A percentile compares a stretch with the other conserved stretches of the same genome.
Conservation (phyloP, 2,329 filamentous ascomycete genomes). For the Alternaria sp. region DNA sequence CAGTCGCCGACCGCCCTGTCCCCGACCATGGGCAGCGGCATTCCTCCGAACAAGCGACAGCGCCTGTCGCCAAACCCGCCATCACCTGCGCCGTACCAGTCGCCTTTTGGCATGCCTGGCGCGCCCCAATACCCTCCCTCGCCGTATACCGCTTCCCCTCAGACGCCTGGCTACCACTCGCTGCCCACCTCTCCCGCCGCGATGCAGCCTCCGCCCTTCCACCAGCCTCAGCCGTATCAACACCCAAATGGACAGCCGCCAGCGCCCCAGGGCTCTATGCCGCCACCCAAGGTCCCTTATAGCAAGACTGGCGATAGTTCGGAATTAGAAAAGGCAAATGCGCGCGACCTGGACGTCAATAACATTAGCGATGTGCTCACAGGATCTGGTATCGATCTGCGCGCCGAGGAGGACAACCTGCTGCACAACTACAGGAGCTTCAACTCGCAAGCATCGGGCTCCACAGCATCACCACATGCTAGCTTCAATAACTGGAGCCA, state of each 20-base stretch:
- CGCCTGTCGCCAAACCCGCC: slow-evolving; percentile 71
- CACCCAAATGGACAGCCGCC: slow-evolving; percentile 32
- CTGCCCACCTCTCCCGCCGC: slow-evolving; percentile 41
- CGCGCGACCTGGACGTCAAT: slow-evolving; percentile 64
- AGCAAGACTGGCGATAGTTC: slow-evolving; percentile 49
- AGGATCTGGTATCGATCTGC: slow-evolving; percentile 84
- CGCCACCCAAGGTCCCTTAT: slow-evolving; percentile 66
- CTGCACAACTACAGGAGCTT: slow-evolving; percentile 68
- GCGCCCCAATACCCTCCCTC: slow-evolving; percentile 54
- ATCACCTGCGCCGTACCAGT: slow-evolving; percentile 59
- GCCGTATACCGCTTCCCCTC: slow-evolving; percentile 48
- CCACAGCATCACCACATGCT: slow-evolving; percentile 49
- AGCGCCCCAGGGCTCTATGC: slow-evolving; percentile 57
- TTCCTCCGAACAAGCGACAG: slow-evolving; percentile 76
- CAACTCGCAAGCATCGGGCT: slow-evolving; percentile 45
- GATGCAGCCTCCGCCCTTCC: slow-evolving; percentile 47
- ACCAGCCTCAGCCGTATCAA: slow-evolving; percentile 60
- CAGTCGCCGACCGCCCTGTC: slow-evolving; percentile 62
- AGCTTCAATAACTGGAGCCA: slow-evolving; percentile 57
- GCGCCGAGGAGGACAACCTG: slow-evolving; percentile 83
- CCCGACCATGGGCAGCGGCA: slow-evolving; percentile 45
- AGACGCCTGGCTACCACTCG: slow-evolving; percentile 34
- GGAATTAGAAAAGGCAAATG: slow-evolving; percentile 61
- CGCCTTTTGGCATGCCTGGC: slow-evolving; percentile 35
- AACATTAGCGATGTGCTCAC: slow-evolving; percentile 84